A percentile compares a stretch with the other conserved stretches of the same genome.
Conservation (phyloP, 2,329 filamentous ascomycete species). For the Fusarium brachygibbosum region DNA sequence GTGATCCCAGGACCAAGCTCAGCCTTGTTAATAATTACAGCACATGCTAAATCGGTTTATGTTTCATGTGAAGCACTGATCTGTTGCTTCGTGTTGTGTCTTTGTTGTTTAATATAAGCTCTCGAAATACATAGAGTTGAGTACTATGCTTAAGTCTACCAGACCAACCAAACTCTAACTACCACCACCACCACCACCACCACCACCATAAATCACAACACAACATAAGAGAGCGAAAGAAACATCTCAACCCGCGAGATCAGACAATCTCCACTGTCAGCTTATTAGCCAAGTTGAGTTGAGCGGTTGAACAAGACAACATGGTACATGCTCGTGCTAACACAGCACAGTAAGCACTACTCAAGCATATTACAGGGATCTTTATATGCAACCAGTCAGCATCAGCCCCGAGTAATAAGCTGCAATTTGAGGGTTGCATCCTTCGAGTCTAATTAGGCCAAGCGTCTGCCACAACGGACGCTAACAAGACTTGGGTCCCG, state of each 20-base stretch:
- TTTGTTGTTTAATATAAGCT: conserved; percentile 7
- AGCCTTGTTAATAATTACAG: conserved; percentile 3
- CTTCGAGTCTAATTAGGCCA: not conserved
- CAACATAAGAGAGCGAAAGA: not conserved
- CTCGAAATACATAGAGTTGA: conserved; percentile 24
- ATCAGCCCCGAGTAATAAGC: conserved; percentile 39
- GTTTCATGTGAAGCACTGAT: not conserved
- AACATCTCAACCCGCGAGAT: not conserved
- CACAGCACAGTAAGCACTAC: conserved; percentile 36
- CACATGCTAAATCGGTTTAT: not conserved
- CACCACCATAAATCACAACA: not conserved
- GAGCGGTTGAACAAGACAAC: conserved; percentile 4
- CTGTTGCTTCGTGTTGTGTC: not conserved
- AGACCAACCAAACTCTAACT: not conserved
- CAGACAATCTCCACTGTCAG: conserved; percentile 27
- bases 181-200: conserved; percentile 3
- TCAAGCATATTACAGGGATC: conserved; percentile 12
- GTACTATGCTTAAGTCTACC: conserved; percentile 32
- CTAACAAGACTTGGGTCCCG: conserved; percentile 14
- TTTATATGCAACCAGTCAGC: conserved; percentile 28
- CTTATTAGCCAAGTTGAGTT: conserved; percentile 25
- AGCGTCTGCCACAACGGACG: conserved; percentile 17
- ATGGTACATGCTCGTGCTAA: conserved; percentile 1
- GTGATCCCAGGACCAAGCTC: conserved; percentile 15
- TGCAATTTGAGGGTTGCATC: conserved; percentile 31